Evolutionary conservation across 352 stramenopile genomes (phyloP).

Genomic region (Globisporangium echinulatum): DNA sequence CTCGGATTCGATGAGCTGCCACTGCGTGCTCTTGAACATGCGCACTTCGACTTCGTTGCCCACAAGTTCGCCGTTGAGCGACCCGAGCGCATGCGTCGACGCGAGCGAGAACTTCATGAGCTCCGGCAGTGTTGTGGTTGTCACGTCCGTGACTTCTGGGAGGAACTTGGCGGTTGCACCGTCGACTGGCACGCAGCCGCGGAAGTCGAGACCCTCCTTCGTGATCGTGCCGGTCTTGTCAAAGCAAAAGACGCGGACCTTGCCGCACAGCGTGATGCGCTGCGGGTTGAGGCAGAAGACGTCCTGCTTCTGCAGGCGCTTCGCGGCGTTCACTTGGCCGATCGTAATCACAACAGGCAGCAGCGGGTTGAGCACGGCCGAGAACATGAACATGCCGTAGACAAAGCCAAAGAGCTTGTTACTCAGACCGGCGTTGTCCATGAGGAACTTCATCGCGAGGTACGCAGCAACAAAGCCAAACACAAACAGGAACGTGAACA

Average conservation of each 20-base stretch:
- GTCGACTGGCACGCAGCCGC: conserved; percentile 49
- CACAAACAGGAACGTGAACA: conserved; percentile 75
- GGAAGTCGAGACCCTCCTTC: conserved; percentile 85
- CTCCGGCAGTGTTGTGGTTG: conserved; percentile 22
- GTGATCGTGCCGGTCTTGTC: conserved; percentile 93
- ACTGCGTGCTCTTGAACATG: conserved; percentile 79
- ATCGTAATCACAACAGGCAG: conserved; percentile 88
- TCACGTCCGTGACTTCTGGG: conserved; percentile 54
- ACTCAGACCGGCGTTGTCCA: conserved; percentile 52
- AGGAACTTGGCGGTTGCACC: conserved; percentile 29
- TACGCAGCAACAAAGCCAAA: conserved; percentile 70
- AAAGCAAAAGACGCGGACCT: conserved; percentile 88
- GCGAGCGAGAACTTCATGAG: conserved; percentile 66
- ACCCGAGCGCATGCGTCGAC: conserved; percentile 78
- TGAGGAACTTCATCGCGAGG: conserved; percentile 71
- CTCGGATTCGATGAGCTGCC: conserved; percentile 52
- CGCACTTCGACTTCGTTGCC: conserved; percentile 87
- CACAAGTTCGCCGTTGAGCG: conserved; percentile 61
- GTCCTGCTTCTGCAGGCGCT: conserved; percentile 62
- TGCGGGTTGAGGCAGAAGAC: conserved; percentile 83
- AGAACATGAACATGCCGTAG: conserved; percentile 82
- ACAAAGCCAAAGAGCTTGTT: conserved; percentile 67
- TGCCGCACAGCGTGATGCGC: conserved; percentile 85
- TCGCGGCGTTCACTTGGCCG: conserved; percentile 77
- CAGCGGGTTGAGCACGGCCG: conserved; percentile 70